Percentiles rank a stretch among this genome's conserved stretches.
Conservation (phyloP, 106 monocot genomes). For the Alisma plantagoaquatica region DNA sequence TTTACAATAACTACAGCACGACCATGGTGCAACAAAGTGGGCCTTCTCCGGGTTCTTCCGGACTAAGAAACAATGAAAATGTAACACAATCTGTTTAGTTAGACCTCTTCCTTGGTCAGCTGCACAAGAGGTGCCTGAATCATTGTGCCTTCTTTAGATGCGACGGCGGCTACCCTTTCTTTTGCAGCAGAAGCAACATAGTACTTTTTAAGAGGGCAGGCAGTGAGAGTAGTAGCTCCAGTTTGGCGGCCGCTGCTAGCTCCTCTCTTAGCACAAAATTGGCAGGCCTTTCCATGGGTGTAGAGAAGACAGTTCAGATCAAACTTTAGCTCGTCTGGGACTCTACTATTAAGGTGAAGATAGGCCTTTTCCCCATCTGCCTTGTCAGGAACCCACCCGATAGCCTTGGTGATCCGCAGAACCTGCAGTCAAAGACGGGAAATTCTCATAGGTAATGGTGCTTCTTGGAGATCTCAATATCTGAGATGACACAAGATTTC, state of each 20-base stretch:
- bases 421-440: conserved; percentile 25
- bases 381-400: conserved; percentile 64
- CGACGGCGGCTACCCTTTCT: not conserved
- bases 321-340: conserved; percentile 73
- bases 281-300: conserved; percentile 65
- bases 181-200: not conserved
- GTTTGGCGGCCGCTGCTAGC: not conserved
- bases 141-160: too few species aligned
- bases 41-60: too few species aligned
- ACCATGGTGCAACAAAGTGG: too few species aligned
- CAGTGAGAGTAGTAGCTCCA: not conserved
- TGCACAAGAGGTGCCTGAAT: too few species aligned
- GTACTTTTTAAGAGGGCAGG: not conserved
- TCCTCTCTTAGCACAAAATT: conserved; percentile 35
- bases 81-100: too few species aligned
- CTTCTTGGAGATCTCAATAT: too few species aligned
- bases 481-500: conserved; percentile 3
- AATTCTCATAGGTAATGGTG: too few species aligned
- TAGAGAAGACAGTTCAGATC: conserved; percentile 81
- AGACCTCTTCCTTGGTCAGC: too few species aligned
- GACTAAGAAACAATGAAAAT: too few species aligned
- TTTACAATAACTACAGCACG: too few species aligned
- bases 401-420: conserved; percentile 50
- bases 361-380: conserved; percentile 70
- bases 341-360: conserved; percentile 63